These are phyloP conservation scores for Cercospora sesami DNA, from an alignment of 2,329 filamentous ascomycete species.

Conservation along the genomic window DNA sequence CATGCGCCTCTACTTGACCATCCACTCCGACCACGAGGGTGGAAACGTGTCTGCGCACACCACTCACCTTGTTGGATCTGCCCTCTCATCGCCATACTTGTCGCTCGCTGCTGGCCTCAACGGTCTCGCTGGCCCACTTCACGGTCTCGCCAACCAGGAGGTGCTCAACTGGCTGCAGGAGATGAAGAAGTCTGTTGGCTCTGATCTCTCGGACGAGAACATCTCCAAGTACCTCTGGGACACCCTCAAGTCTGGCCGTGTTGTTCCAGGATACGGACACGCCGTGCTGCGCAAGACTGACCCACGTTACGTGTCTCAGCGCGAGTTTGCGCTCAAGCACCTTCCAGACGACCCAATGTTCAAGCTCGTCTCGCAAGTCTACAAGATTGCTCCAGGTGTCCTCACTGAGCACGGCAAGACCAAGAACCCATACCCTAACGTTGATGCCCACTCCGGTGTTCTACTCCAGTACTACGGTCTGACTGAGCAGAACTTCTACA, in stretches of 20 bases:
- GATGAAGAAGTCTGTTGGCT: conserved; percentile 95
- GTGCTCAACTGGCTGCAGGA: conserved; percentile 98
- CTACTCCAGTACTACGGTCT: conserved; percentile 99
- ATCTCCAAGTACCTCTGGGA: conserved; percentile 99
- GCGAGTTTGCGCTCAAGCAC: conserved; percentile 91
- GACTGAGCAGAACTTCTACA: conserved; percentile 99
- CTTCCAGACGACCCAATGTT: conserved; percentile 98
- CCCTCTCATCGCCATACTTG: conserved; percentile 95
- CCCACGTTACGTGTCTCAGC: conserved; percentile 97
- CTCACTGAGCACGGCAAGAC: conserved; percentile 99
- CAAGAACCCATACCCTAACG: conserved; percentile 99
- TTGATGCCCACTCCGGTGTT: conserved; percentile 98
- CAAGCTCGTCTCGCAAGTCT: conserved; percentile 99
- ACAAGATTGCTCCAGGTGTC: conserved; percentile 98
- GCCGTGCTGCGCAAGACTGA: conserved; percentile 99
- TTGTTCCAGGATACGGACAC: conserved; percentile 97
- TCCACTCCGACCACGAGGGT: conserved; percentile 99
- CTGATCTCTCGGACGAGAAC: conserved; percentile 91
- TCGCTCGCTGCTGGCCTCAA: conserved; percentile 95
- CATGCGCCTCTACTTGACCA: conserved; percentile 98
- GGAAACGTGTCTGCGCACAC: conserved; percentile 98
- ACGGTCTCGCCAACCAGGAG: conserved; percentile 99
- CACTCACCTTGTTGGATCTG: conserved; percentile 94
- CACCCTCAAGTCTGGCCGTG: conserved; percentile 90
- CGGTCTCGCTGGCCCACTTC: conserved; percentile 95